phyloP scores from a whole-genome alignment of 345 rosid species.

The Eucalyptus pumila region DNA sequence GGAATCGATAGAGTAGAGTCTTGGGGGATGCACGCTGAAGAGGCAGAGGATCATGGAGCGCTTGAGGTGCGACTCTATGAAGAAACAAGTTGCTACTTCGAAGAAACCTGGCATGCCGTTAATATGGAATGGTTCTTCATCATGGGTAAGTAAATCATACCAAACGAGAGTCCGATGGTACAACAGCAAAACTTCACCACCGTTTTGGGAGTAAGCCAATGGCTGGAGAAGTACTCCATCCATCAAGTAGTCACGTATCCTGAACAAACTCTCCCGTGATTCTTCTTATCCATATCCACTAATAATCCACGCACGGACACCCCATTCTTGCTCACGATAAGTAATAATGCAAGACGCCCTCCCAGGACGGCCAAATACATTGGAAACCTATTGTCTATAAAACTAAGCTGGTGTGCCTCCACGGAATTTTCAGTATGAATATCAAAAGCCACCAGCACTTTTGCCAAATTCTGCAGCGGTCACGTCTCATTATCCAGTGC shows the following conservation, averaged over 20 bases:
- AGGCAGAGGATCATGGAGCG: too few relatives aligned
- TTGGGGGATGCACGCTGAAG: too few relatives aligned
- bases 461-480: neutral
- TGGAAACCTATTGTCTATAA: neutral
- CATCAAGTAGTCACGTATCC: neutral
- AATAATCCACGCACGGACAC: neutral
- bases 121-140: neutral
- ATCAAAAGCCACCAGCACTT: too few relatives aligned
- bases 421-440: too few relatives aligned
- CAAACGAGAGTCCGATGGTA: neutral
- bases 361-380: slow-evolving; percentile 8
- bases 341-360: neutral
- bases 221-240: too few relatives aligned
- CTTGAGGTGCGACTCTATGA: too few relatives aligned
- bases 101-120: neutral
- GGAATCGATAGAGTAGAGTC: too few relatives aligned
- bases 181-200: neutral
- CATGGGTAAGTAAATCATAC: neutral
- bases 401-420: too few relatives aligned
- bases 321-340: neutral
- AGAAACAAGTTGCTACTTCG: neutral
- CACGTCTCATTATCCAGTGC: slow-evolving; percentile 26
- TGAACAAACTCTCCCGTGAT: neutral
- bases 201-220: neutral
- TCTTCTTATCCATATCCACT: neutral